These are phyloP conservation scores for Cladosporium sp. DNA, from an alignment of 2,329 filamentous ascomycete species.

Conservation along the genomic window DNA sequence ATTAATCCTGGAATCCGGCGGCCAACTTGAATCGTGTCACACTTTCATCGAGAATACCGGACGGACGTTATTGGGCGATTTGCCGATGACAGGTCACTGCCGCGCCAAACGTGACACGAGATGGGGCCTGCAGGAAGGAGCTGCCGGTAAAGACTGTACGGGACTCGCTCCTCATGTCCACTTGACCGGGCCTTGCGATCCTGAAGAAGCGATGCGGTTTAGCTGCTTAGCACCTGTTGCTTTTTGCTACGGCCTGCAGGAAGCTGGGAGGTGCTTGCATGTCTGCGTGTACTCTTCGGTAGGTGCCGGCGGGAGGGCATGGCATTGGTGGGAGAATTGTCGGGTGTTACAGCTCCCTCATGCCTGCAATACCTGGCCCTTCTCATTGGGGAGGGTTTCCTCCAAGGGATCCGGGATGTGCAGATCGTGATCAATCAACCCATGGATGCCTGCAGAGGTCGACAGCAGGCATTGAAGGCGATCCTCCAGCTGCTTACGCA, in stretches of 20 bases:
- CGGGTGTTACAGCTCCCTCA: constrained; percentile 1
- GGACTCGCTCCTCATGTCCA: constrained; percentile 1
- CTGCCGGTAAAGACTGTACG: not conserved
- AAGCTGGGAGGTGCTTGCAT: constrained; percentile 6
- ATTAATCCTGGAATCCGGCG: not conserved
- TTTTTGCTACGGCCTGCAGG: constrained; percentile 1
- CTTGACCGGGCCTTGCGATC: not conserved
- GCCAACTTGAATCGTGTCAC: constrained; percentile 4
- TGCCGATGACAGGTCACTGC: constrained; percentile 8
- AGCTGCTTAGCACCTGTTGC: not conserved
- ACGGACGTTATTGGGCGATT: not conserved
- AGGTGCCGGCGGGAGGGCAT: not conserved
- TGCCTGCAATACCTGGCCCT: not conserved
- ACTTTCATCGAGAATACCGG: not conserved
- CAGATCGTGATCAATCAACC: constrained; percentile 9
- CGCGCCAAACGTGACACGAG: constrained; percentile 4
- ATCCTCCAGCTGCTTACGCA: constrained; percentile 10
- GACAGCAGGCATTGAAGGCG: constrained; percentile 12
- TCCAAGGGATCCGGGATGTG: constrained; percentile 1
- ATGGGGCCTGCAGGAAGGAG: not conserved
- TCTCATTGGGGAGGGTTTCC: not conserved
- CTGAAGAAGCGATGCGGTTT: constrained; percentile 6
- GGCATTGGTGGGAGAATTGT: constrained; percentile 7
- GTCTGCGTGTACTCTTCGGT: constrained; percentile 5
- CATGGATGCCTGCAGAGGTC: constrained; percentile 9